These are phyloP conservation scores for Boletus rufocinnamomeus DNA, from an alignment of 768 basidiomycete species.

Conservation along the genomic window DNA sequence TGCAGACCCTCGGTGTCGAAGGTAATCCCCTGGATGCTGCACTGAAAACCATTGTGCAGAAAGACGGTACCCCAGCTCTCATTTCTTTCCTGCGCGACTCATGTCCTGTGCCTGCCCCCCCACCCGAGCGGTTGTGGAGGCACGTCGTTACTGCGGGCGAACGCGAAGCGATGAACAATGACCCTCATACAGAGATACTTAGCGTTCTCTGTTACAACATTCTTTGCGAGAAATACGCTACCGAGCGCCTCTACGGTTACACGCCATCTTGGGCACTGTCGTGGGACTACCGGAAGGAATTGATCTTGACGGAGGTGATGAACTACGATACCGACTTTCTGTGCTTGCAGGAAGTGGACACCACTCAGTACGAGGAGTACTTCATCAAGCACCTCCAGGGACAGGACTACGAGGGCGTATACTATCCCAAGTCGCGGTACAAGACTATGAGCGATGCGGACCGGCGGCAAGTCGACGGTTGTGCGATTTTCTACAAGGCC, in stretches of 20 bases:
- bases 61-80: conserved; percentile 89
- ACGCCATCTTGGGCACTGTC: conserved; percentile 94
- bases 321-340: conserved; percentile 84
- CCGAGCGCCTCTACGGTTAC: conserved; percentile 88
- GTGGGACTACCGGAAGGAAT: conserved; percentile 93
- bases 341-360: conserved; percentile 95
- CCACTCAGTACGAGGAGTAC: conserved; percentile 88
- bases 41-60: conserved; percentile 81
- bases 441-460: conserved; percentile 91
- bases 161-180: conserved; percentile 57
- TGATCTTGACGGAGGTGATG: conserved; percentile 83
- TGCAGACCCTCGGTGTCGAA: conserved; percentile 92
- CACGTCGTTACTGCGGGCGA: conserved; percentile 58
- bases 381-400: conserved; percentile 72
- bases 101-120: conserved; percentile 78
- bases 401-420: conserved; percentile 87
- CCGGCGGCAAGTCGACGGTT: conserved; percentile 88
- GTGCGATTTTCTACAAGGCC: conserved; percentile 93
- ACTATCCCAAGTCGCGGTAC: conserved; percentile 89
- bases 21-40: conserved; percentile 90
- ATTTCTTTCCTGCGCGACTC: conserved; percentile 92
- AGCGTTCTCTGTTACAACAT: conserved; percentile 91
- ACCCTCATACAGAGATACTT: conserved; percentile 73
- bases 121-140: conserved; percentile 81
- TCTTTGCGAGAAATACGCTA: conserved; percentile 88